Base-by-base conservation (phyloP, 225 moss, liverwort and hornwort species). In the Neckera pumila region DNA sequence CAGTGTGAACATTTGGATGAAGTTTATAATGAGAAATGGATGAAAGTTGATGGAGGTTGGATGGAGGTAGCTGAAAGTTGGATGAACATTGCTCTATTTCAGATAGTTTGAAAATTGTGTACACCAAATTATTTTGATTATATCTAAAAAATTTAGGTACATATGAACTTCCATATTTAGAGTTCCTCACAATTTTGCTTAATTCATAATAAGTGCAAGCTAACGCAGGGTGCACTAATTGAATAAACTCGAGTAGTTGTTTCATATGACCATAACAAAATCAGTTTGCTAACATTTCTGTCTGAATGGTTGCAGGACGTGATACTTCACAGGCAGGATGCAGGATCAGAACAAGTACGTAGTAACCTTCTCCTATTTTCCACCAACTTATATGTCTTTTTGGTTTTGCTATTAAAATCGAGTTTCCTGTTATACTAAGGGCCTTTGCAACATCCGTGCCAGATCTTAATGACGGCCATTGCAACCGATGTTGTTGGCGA, bases 401-500 rank as follows among this genome's bases (percentile, higher is more conserved):
- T 47, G 28, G 20, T 51, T 14, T 90, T n/a, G 76, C 45, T 56
- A 58, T 69, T 21, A 17, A 87, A 67, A 23, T 72, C 23, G 8
- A 63, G 84, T 85, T 66, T 72, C 23, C 31, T 79, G 36, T 25
- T 30, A 69, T 76, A 34, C 83, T 92, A 33, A 87, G 61, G 69
- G 10, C 56, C n/a, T 75, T 85, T 83, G 72, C 43, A 74, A 76
- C 34, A 11, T 89, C 66, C 70, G 10, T 84, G 73, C 27, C 91
- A 94, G 94, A 47, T 81, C 64, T 43, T 94, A 70, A 85, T 60
- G 83, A 92, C 78, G 61, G 89, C 89, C 57, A 19, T 67, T 30
- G 82, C 92, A 47, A 67, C 76, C 49, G 92, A 95, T 80, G 92
- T 95, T 26, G 89, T 97, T 81, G 98, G 98, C 56, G 98, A 99